Evolutionary conservation across 2,329 filamentous ascomycete genomes (phyloP).

Genomic region (Aureobasidium musti): DNA sequence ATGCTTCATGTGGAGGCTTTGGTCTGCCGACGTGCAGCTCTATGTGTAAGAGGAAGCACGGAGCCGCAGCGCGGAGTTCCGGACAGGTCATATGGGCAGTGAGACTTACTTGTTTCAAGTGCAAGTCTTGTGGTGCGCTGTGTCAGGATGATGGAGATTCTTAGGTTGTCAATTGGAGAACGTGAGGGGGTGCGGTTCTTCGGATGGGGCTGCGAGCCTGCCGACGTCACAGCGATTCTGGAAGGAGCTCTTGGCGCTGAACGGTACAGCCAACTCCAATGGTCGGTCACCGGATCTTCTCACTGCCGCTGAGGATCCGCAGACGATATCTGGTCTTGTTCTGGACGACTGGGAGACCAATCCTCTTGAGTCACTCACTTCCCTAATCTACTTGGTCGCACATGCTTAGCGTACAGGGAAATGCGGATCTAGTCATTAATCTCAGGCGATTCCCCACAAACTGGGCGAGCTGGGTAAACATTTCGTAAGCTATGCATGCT

Average conservation of each 20-base stretch:
- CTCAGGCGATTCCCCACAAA: slow-evolving; percentile 21
- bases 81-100: neutral
- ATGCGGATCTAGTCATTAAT: slow-evolving; percentile 24
- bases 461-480: slow-evolving; percentile 1
- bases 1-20: neutral
- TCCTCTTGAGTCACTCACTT: neutral
- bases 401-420: neutral
- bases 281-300: neutral
- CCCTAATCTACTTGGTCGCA: neutral
- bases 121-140: slow-evolving; percentile 2
- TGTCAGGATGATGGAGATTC: slow-evolving; percentile 18
- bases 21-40: slow-evolving; percentile 6
- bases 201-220: neutral
- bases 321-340: neutral
- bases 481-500: slow-evolving; percentile 17
- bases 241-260: slow-evolving; percentile 16
- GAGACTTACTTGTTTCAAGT: slow-evolving; percentile 14
- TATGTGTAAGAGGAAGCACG: neutral
- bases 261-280: neutral
- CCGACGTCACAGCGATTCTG: slow-evolving; percentile 4
- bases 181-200: slow-evolving; percentile 23
- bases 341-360: neutral
- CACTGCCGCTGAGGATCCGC: neutral
- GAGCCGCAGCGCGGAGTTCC: neutral
- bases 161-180: slow-evolving; percentile 27